These are phyloP conservation scores for Verticillium tricorpus DNA, from an alignment of 2,329 filamentous ascomycete genomes.

Conservation along the genomic window DNA sequence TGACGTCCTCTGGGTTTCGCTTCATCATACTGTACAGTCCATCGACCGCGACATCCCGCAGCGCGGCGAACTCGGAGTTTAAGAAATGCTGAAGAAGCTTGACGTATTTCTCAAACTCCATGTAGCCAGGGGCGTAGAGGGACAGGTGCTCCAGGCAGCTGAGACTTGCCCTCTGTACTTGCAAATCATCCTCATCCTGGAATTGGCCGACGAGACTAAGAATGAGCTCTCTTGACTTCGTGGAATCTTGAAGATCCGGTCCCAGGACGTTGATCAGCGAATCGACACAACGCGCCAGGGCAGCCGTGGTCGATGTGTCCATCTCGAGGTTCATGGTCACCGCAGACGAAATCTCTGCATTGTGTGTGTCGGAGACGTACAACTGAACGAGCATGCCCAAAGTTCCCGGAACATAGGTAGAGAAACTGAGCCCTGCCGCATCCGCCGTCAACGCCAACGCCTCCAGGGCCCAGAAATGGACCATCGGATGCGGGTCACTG, in stretches of 20 bases:
- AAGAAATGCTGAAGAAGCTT: constrained; percentile 75
- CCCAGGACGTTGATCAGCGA: constrained; percentile 96
- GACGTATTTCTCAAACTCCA: constrained; percentile 82
- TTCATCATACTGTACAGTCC: constrained; percentile 96
- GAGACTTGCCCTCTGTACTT: constrained; percentile 72
- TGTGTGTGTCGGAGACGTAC: constrained; percentile 88
- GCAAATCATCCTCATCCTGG: constrained; percentile 59
- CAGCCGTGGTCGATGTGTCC: constrained; percentile 74
- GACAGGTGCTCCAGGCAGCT: constrained; percentile 87
- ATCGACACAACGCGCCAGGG: constrained; percentile 83
- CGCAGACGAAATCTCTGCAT: constrained; percentile 72
- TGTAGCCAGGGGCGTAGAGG: constrained; percentile 82
- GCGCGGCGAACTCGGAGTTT: constrained; percentile 60
- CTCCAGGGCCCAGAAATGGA: constrained; percentile 95
- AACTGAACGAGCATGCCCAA: constrained; percentile 92
- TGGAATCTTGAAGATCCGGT: constrained; percentile 88
- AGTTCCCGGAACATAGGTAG: constrained; percentile 82
- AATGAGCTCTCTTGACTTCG: constrained; percentile 88
- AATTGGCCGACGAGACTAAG: constrained; percentile 82
- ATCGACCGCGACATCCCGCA: constrained; percentile 78
- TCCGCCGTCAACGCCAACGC: constrained; percentile 83
- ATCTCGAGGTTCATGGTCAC: constrained; percentile 89
- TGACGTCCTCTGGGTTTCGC: constrained; percentile 77
- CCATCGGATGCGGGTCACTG: constrained; percentile 89
- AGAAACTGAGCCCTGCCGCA: constrained; percentile 88